Evolutionary conservation across 768 basidiomycete species (phyloP), one percentile per base, ranked within the genome.

Genomic region (Mycena galericulata): DNA sequence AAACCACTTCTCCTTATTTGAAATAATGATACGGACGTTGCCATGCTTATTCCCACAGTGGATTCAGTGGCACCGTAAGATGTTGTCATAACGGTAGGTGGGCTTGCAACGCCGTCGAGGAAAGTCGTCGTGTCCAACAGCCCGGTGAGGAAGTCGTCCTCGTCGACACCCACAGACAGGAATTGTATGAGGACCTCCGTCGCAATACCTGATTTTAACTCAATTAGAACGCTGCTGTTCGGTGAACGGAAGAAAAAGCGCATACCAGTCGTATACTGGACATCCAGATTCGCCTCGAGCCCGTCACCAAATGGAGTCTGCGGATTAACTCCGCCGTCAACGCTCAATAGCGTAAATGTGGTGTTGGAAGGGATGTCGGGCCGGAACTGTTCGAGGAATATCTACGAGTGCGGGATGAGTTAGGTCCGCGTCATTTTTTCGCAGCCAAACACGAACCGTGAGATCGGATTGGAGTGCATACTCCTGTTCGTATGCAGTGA

Each of bases 261-360:
- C 38, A 20, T 46, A 30, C 59, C 59, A 29, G 38, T 50, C 79
- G 84, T 50, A 27, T 62, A 62, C 36, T 62, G 30, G 1, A 51
- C 47, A n/a, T 62, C 61, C 20, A 62, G 38, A 62, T 62, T 49
- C 1, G 61, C 61, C 32, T 62, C 61, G 22, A 36, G 27, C 27
- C 61, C 50, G 24, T 24, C 61, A 12, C 24, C 46, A n/a, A 20
- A n/a, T 20, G 61, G 46, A 26, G 12, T 49, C 57, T 77, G 76
- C 15, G 74, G 69, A 50, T 76, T 74, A 7, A 26, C 32, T n/a
- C 75, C 76, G 27, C 71, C 71, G 57, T 75, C 75, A 32, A 75
- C 49, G 27, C 72, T 69, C 50, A 73, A 22, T 17, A 72, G 26
- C 10, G 68, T 34, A 62, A 75, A 75, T 22, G 75, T 74, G 11